Evolutionary conservation across 2,329 filamentous ascomycete genomes (phyloP), one percentile per base, ranked within the genome.

Genomic region (Penicillium sclerotigenum): DNA sequence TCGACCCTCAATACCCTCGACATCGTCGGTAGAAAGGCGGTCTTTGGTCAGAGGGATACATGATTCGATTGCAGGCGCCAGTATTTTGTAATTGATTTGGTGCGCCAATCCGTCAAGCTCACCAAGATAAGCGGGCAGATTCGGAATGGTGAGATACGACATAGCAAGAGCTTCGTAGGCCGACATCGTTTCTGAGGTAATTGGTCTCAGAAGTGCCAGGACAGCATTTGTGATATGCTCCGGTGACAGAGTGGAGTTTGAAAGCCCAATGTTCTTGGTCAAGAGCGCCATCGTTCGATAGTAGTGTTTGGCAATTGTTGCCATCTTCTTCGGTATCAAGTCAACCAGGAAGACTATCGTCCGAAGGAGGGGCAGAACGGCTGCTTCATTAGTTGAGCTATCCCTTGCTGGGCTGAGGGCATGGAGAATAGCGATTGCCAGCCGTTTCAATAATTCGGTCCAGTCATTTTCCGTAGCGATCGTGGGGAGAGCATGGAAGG

Each of bases 11-110:
- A 69, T 66, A 56, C 71, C 71, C 42, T 76, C 71, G 10, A 69
- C 67, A 57, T 74, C 71, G 24, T 71, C 67, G 62, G 62, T 52
- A 58, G 72, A 59, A 18, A 70, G 66, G 5, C 60, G 63, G 29
- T 65, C 62, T 28, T 54, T 49, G 8, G 61, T 56, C 14, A 62
- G 55, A 63, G 46, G 68, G 62, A 68, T 74, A 59, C 63, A 58
- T 52, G 68, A 57, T 18, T 68, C 68, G 51, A 80, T 60, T 3
- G 73, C 72, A 37, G 70, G 70, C 6, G 75, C 72, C 26, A 80
- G 64, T 42, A 81, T 65, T 57, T 80, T 80, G 61, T 81, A 81
- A 61, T 83, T 80, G 56, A 83, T 74, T 18, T 73, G 71, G 18
- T 75, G 73, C 31, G 80, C 77, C 34, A 84, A 64, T 5, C 57